Conservation (phyloP, 2,329 filamentous ascomycete species). For the Aspergillus flavus region DNA sequence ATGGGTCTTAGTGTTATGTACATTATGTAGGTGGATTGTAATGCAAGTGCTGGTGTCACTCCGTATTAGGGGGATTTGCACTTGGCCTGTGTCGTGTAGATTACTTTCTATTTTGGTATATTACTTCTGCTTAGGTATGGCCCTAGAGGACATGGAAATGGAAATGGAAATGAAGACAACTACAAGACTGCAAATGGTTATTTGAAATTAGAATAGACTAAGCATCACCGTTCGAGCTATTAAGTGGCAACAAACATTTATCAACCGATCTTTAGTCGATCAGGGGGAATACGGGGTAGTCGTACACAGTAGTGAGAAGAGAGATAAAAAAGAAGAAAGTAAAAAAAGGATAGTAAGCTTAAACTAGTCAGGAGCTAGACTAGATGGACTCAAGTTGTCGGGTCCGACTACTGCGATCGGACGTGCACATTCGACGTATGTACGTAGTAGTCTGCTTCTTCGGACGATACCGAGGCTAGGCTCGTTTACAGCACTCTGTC, state of each 20-base stretch:
- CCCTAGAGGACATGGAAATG: neutral
- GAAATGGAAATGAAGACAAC: neutral
- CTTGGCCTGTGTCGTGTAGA: neutral
- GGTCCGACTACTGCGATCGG: neutral
- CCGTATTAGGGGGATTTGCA: neutral
- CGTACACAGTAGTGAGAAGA: neutral
- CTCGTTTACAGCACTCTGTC: neutral
- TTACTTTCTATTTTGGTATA: neutral
- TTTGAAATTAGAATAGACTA: no score
- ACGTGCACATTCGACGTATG: neutral
- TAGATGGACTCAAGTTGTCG: neutral
- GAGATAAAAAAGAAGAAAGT: neutral
- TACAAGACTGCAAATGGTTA: no score
- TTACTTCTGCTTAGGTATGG: neutral
- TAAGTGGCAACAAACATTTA: neutral
- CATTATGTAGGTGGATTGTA: neutral
- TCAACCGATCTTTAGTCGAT: neutral
- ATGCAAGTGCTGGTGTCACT: neutral
- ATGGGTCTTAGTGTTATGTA: neutral
- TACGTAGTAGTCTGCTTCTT: no score
- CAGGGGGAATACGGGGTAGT: neutral
- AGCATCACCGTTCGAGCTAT: neutral
- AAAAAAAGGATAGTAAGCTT: neutral
- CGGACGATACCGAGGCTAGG: neutral
- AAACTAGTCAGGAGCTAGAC: neutral